Evolutionary conservation across 495 filamentous ascomycete species (phyloP).

Genomic region (Hyaloscypha finlandica): DNA sequence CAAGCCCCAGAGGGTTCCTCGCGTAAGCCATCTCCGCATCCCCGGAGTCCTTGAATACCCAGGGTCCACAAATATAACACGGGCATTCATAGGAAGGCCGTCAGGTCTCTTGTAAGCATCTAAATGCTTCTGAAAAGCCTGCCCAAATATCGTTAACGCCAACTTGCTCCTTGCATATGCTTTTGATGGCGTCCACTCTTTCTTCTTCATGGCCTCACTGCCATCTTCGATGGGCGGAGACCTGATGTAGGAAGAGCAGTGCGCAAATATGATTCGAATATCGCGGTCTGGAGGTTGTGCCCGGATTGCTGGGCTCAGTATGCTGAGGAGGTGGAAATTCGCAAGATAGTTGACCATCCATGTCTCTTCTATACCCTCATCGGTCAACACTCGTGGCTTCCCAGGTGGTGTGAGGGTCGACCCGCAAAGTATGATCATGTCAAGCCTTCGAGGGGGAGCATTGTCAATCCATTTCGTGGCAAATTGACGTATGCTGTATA

Average conservation of each 20-base stretch:
- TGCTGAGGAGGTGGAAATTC: constrained; percentile 92
- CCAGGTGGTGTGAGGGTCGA: constrained; percentile 69
- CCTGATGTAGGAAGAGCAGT: constrained; percentile 82
- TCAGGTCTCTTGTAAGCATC: constrained; percentile 81
- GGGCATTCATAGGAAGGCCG: constrained; percentile 72
- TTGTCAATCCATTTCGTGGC: constrained; percentile 99
- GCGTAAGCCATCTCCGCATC: constrained; percentile 79
- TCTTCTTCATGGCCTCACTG: constrained; percentile 40
- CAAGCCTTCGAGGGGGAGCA: constrained; percentile 83
- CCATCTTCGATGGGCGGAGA: constrained; percentile 58
- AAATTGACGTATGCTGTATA: constrained; percentile 87
- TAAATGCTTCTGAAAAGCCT: constrained; percentile 86
- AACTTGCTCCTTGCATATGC: constrained; percentile 88
- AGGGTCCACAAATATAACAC: constrained; percentile 83
- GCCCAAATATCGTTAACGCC: constrained; percentile 82
- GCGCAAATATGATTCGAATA: constrained; percentile 82
- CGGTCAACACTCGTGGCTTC: constrained; percentile 52
- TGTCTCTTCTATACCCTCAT: constrained; percentile 80
- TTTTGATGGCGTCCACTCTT: constrained; percentile 50
- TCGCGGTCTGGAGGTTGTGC: constrained; percentile 93
- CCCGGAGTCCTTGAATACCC: constrained; percentile 83
- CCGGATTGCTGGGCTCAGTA: constrained; percentile 82
- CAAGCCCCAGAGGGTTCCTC: constrained; percentile 82
- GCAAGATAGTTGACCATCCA: constrained; percentile 96
- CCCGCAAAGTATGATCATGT: constrained; percentile 89